Conservation (phyloP, 306 rosid genomes). For the Dicorynia guianensis region DNA sequence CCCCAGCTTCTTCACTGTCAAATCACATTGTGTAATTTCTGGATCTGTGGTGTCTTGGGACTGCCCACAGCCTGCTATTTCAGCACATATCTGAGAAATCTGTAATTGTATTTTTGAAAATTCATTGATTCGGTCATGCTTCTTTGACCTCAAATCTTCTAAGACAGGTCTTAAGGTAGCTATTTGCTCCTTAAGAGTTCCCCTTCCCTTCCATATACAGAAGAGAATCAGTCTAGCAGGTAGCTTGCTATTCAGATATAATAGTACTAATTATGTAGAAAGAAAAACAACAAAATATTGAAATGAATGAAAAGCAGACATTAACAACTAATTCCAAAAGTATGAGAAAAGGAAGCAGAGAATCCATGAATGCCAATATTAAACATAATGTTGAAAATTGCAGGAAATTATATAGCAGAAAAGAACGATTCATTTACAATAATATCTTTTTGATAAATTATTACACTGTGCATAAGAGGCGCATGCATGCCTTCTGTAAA, state of each 20-base stretch:
- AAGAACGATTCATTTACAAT: neutral
- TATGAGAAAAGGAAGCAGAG: conserved; percentile 1
- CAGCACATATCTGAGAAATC: conserved; percentile 64
- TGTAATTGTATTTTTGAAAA: conserved; percentile 69
- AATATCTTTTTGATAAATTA: conserved; percentile 17
- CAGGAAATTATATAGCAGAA: neutral
- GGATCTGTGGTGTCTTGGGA: conserved; percentile 48
- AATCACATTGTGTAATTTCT: conserved; percentile 51
- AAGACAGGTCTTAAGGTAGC: conserved; percentile 62
- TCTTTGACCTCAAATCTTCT: conserved; percentile 79
- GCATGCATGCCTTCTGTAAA: neutral
- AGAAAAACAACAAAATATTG: conserved; percentile 25
- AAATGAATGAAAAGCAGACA: neutral
- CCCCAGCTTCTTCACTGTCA: conserved; percentile 68
- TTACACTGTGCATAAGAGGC: neutral
- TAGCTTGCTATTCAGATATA: conserved; percentile 28
- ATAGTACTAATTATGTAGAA: conserved; percentile 18
- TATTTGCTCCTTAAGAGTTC: conserved; percentile 77
- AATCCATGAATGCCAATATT: conserved; percentile 12
- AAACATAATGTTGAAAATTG: neutral
- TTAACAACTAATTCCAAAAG: conserved; percentile 5
- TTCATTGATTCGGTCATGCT: conserved; percentile 62
- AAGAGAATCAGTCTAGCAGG: conserved; percentile 38
- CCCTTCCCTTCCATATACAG: conserved; percentile 66
- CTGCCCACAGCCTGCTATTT: conserved; percentile 61